Conservation (phyloP, 1,284 basidiomycete genomes). For the Pterula multifida region DNA sequence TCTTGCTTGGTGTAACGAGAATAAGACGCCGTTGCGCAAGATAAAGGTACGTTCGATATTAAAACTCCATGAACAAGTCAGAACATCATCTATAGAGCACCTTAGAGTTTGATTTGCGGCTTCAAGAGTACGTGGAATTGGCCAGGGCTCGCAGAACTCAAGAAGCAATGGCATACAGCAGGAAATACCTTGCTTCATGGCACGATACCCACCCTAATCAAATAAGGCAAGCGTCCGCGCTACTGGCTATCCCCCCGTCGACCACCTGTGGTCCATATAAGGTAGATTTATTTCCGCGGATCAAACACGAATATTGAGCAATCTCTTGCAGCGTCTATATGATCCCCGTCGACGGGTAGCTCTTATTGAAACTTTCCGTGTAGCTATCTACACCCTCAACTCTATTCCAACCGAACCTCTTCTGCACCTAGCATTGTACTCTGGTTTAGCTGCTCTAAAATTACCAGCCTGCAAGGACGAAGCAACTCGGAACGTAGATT, state of each 20-base stretch:
- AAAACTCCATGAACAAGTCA: conserved; percentile 3
- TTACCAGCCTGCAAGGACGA: conserved; percentile 64
- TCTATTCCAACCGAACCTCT: conserved; percentile 79
- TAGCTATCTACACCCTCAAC: conserved; percentile 78
- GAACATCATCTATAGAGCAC: conserved; percentile 50
- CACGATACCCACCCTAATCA: conserved; percentile 68
- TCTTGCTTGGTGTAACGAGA: conserved; percentile 93
- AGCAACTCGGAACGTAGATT: conserved; percentile 69
- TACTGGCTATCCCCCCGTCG: conserved; percentile 62
- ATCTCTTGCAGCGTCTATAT: conserved; percentile 59
- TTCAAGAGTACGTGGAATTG: conserved; percentile 96
- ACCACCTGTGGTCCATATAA: conserved; percentile 64
- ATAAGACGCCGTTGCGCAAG: conserved; percentile 85
- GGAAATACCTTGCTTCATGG: conserved; percentile 78
- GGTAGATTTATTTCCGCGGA: conserved; percentile 22
- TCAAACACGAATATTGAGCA: not conserved
- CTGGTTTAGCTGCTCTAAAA: conserved; percentile 80
- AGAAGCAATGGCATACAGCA: conserved; percentile 79
- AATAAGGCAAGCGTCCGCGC: conserved; percentile 65
- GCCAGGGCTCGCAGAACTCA: conserved; percentile 52
- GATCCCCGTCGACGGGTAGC: conserved; percentile 64
- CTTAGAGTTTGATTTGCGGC: conserved; percentile 88
- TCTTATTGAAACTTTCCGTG: conserved; percentile 68
- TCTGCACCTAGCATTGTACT: conserved; percentile 77
- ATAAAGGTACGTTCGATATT: conserved; percentile 61